Percentiles rank a stretch among this genome's conserved stretches.
Conservation (phyloP, 1,284 basidiomycete genomes). For the Lentinus polychrous region DNA sequence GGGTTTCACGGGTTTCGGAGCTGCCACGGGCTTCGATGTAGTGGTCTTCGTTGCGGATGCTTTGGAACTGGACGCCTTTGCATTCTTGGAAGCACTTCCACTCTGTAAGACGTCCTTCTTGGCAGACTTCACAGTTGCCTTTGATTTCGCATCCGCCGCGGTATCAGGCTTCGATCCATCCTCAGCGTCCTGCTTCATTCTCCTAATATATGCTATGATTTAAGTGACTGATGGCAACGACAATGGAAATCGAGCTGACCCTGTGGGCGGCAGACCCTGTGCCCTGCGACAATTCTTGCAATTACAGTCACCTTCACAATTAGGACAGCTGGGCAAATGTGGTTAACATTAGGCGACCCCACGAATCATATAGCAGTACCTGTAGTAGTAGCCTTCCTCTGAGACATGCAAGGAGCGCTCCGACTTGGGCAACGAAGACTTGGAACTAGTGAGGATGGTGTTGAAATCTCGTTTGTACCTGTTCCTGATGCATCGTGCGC, state of each 20-base stretch:
- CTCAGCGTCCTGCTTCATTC: not conserved
- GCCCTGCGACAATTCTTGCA: constrained; percentile 58
- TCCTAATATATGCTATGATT: not conserved
- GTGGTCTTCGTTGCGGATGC: not conserved
- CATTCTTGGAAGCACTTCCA: not conserved
- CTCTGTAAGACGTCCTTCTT: not conserved
- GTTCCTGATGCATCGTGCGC: constrained; percentile 58
- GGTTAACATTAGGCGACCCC: constrained; percentile 1
- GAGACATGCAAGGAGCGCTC: constrained; percentile 29
- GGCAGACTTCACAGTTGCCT: constrained; percentile 4
- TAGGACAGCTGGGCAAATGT: constrained; percentile 48
- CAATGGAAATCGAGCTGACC: constrained; percentile 33
- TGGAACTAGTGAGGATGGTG: constrained; percentile 21
- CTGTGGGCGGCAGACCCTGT: constrained; percentile 50
- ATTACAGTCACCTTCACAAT: constrained; percentile 57
- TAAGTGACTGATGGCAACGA: not conserved
- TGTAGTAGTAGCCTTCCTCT: constrained; percentile 43
- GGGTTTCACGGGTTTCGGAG: constrained; percentile 17
- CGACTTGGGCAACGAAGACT: constrained; percentile 12
- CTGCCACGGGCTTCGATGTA: constrained; percentile 21
- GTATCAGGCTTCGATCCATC: not conserved
- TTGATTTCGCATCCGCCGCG: not conserved
- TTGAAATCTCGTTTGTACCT: constrained; percentile 52
- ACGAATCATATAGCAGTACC: constrained; percentile 30
- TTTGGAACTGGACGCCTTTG: not conserved